These are phyloP conservation scores for Alternaria rosae DNA, from an alignment of 2,329 filamentous ascomycete species.

Conservation along the genomic window DNA sequence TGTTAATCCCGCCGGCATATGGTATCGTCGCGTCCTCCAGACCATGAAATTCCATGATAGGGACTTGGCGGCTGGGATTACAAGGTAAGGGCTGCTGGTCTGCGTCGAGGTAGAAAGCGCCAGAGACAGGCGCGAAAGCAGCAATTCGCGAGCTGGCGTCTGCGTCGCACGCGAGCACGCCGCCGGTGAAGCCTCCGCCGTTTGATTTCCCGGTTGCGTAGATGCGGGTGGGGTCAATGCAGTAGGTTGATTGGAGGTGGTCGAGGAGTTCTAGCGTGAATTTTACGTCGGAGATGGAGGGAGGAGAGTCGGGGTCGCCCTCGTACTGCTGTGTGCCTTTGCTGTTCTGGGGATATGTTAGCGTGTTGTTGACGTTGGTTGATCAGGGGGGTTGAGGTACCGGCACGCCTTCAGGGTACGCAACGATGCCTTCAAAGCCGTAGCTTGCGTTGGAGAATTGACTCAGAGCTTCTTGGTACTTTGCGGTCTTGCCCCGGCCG, in stretches of 20 bases:
- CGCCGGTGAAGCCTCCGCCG: conserved; percentile 61
- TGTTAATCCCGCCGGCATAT: conserved; percentile 48
- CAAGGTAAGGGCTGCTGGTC: conserved; percentile 34
- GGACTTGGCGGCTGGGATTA: conserved; percentile 42
- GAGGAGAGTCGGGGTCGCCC: conserved; percentile 52
- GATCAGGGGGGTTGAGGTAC: conserved; percentile 32
- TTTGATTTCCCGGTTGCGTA: conserved; percentile 63
- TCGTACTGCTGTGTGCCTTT: conserved; percentile 48
- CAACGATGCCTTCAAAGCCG: conserved; percentile 55
- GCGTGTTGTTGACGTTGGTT: not conserved
- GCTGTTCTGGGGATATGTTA: conserved; percentile 12
- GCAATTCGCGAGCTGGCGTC: conserved; percentile 54
- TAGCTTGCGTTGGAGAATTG: conserved; percentile 56
- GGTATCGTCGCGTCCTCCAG: conserved; percentile 51
- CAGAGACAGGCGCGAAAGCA: conserved; percentile 59
- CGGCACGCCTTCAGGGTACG: conserved; percentile 55
- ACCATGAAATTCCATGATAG: conserved; percentile 57
- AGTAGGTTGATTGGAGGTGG: conserved; percentile 52
- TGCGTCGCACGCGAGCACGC: conserved; percentile 57
- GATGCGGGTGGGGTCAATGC: conserved; percentile 55
- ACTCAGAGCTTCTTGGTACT: conserved; percentile 53
- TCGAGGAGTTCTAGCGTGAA: conserved; percentile 56
- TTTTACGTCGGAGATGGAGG: conserved; percentile 53
- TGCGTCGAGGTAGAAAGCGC: conserved; percentile 54
- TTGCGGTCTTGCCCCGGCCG: conserved; percentile 50